Base-by-base conservation (phyloP, 805 yeast genomes). In the Yamadazyma philogaea region DNA sequence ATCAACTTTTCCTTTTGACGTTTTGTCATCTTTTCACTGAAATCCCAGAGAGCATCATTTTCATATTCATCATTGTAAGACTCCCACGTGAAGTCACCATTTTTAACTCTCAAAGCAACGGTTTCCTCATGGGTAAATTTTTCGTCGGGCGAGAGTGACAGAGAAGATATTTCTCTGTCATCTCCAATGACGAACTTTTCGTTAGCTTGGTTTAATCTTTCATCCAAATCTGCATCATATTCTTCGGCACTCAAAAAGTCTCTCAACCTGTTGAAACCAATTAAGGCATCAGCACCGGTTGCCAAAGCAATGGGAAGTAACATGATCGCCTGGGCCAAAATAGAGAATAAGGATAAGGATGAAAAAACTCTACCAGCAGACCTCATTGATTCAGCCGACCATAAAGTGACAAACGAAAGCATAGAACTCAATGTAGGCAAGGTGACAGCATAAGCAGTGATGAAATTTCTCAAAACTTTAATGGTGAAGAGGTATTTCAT, bases 371-470 rank as follows among this genome's bases (percentile, higher is more conserved):
- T 57, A 18, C 68, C 72, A 7, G 74, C 63, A 24, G 64, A 50
- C 43, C 53, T 60, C 54, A 57, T 55, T 18, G 54, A 60, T 42
- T 72, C 69, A 4, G 78, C 69, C 27, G 75, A 63, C 71, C 72
- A 70, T 65, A 71, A 56, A 7, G 70, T 64, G 6, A 69, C 64
- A 44, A 69, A 70, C n/a, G 75, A 60, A 31, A 68, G 55, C 75
- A 71, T 69, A 6, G 77, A 70, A 20, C 70, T 61, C 38, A 71
- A 53, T 4, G 66, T 59, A 11, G 77, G 74, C 43, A 71, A 60
- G 1, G 72, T 63, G 19, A 70, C 70, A 28, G 75, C 75, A 47
- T 66, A 62, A 16, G 75, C 74, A 24, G 70, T 69, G 41, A 69
- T 61, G 49, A 67, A 59, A 47, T 68, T 68, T 47, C 75, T 55